phyloP scores from a whole-genome alignment of 2,329 filamentous ascomycete species.

The Catunica adiposa region DNA sequence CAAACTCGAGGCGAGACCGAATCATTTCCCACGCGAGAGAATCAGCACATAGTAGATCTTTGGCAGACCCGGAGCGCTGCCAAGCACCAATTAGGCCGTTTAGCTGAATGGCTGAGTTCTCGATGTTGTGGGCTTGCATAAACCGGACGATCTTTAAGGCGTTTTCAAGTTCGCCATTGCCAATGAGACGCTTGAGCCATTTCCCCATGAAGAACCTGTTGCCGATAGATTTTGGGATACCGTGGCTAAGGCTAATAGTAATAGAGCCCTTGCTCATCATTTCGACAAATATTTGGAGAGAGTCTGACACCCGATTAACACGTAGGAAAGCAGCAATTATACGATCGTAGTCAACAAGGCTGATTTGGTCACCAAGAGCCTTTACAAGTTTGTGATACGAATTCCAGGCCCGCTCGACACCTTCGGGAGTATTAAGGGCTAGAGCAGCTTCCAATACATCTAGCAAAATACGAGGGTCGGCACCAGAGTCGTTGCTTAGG shows the following conservation, averaged over 20 bases:
- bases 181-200: slow-evolving; percentile 74
- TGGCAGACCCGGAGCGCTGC: slow-evolving; percentile 44
- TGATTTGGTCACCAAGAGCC: slow-evolving; percentile 42
- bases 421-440: slow-evolving; percentile 30
- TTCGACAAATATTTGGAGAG: slow-evolving; percentile 65
- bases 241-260: slow-evolving; percentile 26
- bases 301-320: slow-evolving; percentile 46
- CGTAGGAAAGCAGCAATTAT: slow-evolving; percentile 56
- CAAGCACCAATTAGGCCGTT: slow-evolving; percentile 72
- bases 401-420: slow-evolving; percentile 43
- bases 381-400: slow-evolving; percentile 48
- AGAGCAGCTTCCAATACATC: slow-evolving; percentile 55
- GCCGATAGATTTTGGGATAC: slow-evolving; percentile 32
- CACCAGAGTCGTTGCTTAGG: slow-evolving; percentile 26
- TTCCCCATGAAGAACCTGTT: slow-evolving; percentile 77
- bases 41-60: slow-evolving; percentile 45
- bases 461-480: slow-evolving; percentile 41
- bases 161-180: slow-evolving; percentile 51
- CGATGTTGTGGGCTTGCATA: slow-evolving; percentile 54
- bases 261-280: slow-evolving; percentile 59
- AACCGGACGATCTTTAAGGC: slow-evolving; percentile 57
- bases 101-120: slow-evolving; percentile 56
- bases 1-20: slow-evolving; percentile 45
- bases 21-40: slow-evolving; percentile 64
- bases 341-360: slow-evolving; percentile 59